These are phyloP conservation scores for Aspergillus carlsbadensis DNA, from an alignment of 495 filamentous ascomycete genomes.

Conservation along the genomic window DNA sequence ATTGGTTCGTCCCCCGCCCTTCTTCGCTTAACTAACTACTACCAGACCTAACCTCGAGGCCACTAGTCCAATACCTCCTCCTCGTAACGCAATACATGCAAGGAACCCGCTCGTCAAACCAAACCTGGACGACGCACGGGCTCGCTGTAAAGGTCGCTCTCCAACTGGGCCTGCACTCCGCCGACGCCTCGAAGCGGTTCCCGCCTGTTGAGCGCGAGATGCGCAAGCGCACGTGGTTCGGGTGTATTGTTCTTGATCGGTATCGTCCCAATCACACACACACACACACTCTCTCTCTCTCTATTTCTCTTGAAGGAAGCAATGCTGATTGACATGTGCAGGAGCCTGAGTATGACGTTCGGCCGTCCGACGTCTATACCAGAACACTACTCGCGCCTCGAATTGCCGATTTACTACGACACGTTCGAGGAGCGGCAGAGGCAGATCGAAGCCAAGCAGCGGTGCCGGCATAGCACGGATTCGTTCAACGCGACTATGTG, in stretches of 20 bases:
- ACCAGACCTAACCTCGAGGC: too few relatives aligned
- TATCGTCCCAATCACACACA: too few relatives aligned
- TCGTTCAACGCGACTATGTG: slow-evolving; percentile 43
- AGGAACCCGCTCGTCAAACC: slow-evolving; percentile 42
- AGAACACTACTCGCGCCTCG: slow-evolving; percentile 36
- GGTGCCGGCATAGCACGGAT: slow-evolving; percentile 10
- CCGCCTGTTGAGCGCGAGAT: slow-evolving; percentile 37
- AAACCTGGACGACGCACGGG: slow-evolving; percentile 45
- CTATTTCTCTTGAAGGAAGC: too few relatives aligned
- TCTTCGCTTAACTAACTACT: not conserved
- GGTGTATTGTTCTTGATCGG: slow-evolving; percentile 46
- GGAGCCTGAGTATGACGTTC: slow-evolving; percentile 49
- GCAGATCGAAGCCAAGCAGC: not conserved
- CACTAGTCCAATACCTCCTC: slow-evolving; percentile 37
- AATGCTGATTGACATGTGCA: slow-evolving; percentile 3
- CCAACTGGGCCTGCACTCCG: slow-evolving; percentile 42
- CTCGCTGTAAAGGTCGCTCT: slow-evolving; percentile 41
- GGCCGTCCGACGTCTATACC: slow-evolving; percentile 42
- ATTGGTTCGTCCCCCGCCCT: slow-evolving; percentile 22
- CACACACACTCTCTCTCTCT: too few relatives aligned
- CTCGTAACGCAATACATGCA: slow-evolving; percentile 44
- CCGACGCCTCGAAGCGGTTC: slow-evolving; percentile 30
- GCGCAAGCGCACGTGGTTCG: slow-evolving; percentile 46
- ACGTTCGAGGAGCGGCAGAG: slow-evolving; percentile 19
- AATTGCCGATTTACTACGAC: slow-evolving; percentile 16